Conservation (phyloP, 2,329 filamentous ascomycete genomes). For the Talaromyces marneffei region DNA sequence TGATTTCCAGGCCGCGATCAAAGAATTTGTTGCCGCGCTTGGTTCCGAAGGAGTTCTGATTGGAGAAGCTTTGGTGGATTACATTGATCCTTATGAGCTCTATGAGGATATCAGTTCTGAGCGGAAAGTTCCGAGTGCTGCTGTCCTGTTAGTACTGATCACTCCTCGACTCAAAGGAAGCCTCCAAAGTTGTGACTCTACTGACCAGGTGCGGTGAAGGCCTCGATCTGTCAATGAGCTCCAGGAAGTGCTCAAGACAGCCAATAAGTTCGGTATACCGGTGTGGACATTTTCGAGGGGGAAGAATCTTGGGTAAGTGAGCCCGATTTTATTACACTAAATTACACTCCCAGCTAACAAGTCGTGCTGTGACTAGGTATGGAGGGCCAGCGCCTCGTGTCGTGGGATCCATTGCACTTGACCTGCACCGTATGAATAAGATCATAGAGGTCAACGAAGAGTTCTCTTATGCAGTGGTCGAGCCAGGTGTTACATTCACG, state of each 20-base stretch:
- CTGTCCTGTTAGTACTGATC: neutral
- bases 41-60: too few species aligned
- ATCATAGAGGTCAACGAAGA: conserved; percentile 30
- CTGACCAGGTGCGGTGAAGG: neutral
- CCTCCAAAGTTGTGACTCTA: neutral
- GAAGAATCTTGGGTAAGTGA: neutral
- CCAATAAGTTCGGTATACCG: conserved; percentile 2
- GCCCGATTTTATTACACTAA: too few species aligned
- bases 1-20: too few species aligned
- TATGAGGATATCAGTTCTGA: neutral
- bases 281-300: conserved; percentile 6
- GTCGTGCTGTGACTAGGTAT: conserved; percentile 26
- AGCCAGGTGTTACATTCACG: conserved; percentile 39
- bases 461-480: conserved; percentile 27
- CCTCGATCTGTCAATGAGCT: neutral
- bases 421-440: conserved; percentile 34
- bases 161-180: neutral
- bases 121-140: neutral
- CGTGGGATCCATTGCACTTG: conserved; percentile 40
- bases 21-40: too few species aligned
- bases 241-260: neutral
- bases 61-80: neutral
- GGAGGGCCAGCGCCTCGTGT: conserved; percentile 44
- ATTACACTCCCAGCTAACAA: too few species aligned
- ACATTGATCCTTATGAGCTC: neutral